Base-by-base conservation (phyloP, 2,329 filamentous ascomycete species). In the Hypomyces rosellus region DNA sequence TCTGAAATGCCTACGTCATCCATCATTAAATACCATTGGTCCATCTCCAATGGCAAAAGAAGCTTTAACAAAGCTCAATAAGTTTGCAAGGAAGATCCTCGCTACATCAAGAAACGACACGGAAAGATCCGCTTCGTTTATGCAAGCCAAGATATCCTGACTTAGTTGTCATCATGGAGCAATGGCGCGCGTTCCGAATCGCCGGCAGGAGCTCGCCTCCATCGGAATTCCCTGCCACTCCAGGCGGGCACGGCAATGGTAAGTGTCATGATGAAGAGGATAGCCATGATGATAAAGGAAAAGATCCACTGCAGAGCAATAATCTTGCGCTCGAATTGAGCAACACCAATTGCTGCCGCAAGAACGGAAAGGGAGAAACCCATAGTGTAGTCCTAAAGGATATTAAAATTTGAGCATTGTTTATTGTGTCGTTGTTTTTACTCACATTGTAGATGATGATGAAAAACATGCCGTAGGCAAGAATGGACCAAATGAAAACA, bases 231-330 rank as follows among this genome's bases (percentile, higher is more conserved):
- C 49, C 75, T 73, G 52, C 84, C 84, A 12, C 81, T 75, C 62
- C 83, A 74, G 18, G 78, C 78, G 0, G 86, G 85, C 34, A 87
- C 68, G 2, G 81, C 85, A 47, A 89, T 74, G 14, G 77, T 68
- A 2, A 88, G 61, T 1, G 86, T 89, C 15, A 81, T 69, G 16
- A 90, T 66, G 65, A 93, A 86, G 48, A 95, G 78, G 22, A 88
- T 65, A 1, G 76, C 80, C 76, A 92, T 90, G 65, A 95, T 89
- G 55, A 82, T 75, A 63, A 95, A 93, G 34, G 89, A 87, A 65
- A 95, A 95, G 69, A 95, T 92, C 89, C 89, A 95, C 71, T 96
- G 90, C 56, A 95, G 75, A 6, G 88, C 87, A 57, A 95, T 75
- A 52, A 85, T 68, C 65, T 89, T 82, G 61, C 78, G 76, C 46